A percentile compares a stretch with the other conserved stretches of the same genome.
phyloP scores from a whole-genome alignment of 305 asterid genomes.

The Solanum hybrid region DNA sequence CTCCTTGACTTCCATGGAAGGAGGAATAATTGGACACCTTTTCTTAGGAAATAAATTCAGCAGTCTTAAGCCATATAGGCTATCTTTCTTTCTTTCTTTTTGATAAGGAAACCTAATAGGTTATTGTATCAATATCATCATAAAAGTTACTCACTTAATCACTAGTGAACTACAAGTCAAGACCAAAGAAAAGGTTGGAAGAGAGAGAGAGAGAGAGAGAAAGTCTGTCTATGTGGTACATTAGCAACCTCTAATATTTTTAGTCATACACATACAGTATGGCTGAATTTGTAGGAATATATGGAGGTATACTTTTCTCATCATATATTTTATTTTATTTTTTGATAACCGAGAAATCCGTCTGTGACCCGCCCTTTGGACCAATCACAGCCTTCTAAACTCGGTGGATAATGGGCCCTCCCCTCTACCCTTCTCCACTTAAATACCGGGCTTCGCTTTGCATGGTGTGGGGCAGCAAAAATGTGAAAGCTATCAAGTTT shows the following conservation, averaged over 20 bases:
- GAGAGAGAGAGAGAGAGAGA: neutral
- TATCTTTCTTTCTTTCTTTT: neutral
- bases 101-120: neutral
- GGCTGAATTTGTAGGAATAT: neutral
- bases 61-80: neutral
- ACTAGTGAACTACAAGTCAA: neutral
- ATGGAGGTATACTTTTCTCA: neutral
- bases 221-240: neutral
- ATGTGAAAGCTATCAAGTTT: neutral
- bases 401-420: too few species aligned
- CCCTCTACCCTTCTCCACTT: too few species aligned
- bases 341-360: too few species aligned
- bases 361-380: too few species aligned
- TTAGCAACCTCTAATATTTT: neutral
- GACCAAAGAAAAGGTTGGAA: neutral
- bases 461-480: neutral
- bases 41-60: neutral
- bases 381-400: too few species aligned
- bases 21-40: neutral
- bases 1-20: neutral
- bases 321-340: neutral
- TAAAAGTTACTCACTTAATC: neutral
- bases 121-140: neutral
- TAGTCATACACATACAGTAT: neutral
- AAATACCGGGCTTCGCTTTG: too few species aligned